phyloP scores from a whole-genome alignment of 164 flowering plant genomes.

The Dillenia turbinata region DNA sequence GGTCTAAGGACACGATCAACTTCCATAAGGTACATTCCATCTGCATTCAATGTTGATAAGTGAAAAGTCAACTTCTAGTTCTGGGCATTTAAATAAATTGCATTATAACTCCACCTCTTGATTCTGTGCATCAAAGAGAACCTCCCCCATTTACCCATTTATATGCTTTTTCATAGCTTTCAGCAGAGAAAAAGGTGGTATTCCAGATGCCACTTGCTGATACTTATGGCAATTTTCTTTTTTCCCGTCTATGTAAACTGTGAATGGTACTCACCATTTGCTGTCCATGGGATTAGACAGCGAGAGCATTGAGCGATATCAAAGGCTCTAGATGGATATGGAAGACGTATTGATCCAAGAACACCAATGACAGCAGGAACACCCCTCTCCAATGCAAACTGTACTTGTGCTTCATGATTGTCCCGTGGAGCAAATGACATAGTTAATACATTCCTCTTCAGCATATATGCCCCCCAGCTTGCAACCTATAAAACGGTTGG shows the following conservation, averaged over 20 bases:
- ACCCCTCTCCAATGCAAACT: constrained; percentile 92
- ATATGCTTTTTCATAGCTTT: no score
- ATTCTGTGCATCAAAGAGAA: no score
- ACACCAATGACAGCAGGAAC: constrained; percentile 94
- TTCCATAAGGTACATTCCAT: constrained; percentile 85
- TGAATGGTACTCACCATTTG: constrained; percentile 50
- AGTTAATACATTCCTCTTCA: constrained; percentile 81
- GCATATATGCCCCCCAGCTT: constrained; percentile 92
- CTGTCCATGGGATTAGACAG: constrained; percentile 83
- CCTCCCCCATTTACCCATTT: no score
- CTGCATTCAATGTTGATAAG: constrained; percentile 26
- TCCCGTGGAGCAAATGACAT: constrained; percentile 97
- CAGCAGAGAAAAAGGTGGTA: no score
- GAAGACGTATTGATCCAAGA: constrained; percentile 74
- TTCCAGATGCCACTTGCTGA: no score
- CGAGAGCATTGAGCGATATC: constrained; percentile 99
- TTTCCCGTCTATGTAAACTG: background rate
- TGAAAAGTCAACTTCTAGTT: background rate
- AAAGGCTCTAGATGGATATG: constrained; percentile 88
- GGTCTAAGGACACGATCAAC: constrained; percentile 94
- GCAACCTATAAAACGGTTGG: constrained; percentile 55
- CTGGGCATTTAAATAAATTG: background rate
- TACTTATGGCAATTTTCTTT: background rate
- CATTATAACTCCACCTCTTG: no score
- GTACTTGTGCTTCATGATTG: constrained; percentile 93